Evolutionary conservation across 768 basidiomycete species (phyloP), one percentile per base, ranked within the genome.

Genomic region (Strobilomyces echinocephalus): DNA sequence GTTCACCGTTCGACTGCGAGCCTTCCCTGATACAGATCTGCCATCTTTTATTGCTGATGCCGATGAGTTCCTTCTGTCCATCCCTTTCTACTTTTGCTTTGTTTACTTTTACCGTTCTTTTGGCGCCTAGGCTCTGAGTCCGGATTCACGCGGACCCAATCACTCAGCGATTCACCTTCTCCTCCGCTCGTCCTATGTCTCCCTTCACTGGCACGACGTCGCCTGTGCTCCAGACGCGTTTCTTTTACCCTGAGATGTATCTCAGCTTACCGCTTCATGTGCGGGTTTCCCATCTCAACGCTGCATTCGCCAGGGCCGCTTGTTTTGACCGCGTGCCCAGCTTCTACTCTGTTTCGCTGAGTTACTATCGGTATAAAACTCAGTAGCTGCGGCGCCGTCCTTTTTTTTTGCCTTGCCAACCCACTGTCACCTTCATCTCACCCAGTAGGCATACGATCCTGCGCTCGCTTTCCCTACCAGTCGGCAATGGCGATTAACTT

Each of bases 361-460:
- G 69, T 69, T 69, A 70, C 63, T 71, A 71, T 71, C 58, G 58
- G 60, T 71, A 69, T 69, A 69, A 70, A 69, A 68, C 69, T 68
- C 70, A 68, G 68, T 61, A 61, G 63, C 66, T 71, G 62, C 69
- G 59, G 66, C 69, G 68, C 63, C 63, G 64, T 68, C 62, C 69
- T 66, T 71, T 69, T 71, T 69, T 69, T 71, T 55, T 61, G 66
- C 62, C 69, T 68, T 69, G 62, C 60, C 69, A 71, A 71, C 70
- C 39, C 46, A 68, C 69, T 55, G 64, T 65, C 69, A 70, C 60
- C 68, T 56, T 49, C 65, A 58, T 55, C 68, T 55, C 56, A 61
- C 45, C 51, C 61, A 58, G 60, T 53, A 48, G 54, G 58, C 57
- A 57, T 49, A 52, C 55, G 9, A 43, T 48, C 35, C 59, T 36